Conservation (phyloP, 257 asterid genomes). For the Datura wrightii region DNA sequence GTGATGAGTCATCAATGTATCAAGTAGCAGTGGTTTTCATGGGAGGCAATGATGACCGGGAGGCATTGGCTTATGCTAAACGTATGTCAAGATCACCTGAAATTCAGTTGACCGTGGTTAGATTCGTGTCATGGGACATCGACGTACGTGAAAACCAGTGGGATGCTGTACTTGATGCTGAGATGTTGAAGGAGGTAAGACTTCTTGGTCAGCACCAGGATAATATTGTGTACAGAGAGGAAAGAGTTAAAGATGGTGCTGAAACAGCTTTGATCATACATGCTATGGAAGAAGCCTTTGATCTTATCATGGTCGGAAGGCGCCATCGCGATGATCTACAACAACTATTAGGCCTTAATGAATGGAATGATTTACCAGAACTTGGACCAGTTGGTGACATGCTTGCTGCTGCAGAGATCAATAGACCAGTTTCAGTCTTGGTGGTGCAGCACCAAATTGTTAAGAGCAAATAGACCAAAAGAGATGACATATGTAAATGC, state of each 20-base stretch:
- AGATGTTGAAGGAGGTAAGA: slow-evolving; percentile 70
- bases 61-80: slow-evolving; percentile 69
- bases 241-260: slow-evolving; percentile 85
- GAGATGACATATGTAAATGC: not conserved
- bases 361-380: slow-evolving; percentile 87
- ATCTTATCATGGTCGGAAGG: slow-evolving; percentile 78
- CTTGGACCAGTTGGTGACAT: slow-evolving; percentile 87
- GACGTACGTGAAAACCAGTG: slow-evolving; percentile 67
- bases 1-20: slow-evolving; percentile 36
- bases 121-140: slow-evolving; percentile 70
- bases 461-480: slow-evolving; percentile 19
- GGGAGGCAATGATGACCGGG: slow-evolving; percentile 88
- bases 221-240: slow-evolving; percentile 72
- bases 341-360: slow-evolving; percentile 68
- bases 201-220: slow-evolving; percentile 63
- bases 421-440: slow-evolving; percentile 65
- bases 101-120: slow-evolving; percentile 60
- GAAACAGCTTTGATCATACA: slow-evolving; percentile 77
- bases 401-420: slow-evolving; percentile 72
- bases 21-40: slow-evolving; percentile 69
- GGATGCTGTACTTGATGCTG: slow-evolving; percentile 88
- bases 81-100: slow-evolving; percentile 67
- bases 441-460: slow-evolving; percentile 75
- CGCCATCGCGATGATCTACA: slow-evolving; percentile 74
- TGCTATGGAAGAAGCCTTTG: slow-evolving; percentile 74